A percentile compares a stretch with the other conserved stretches of the same genome.
These are phyloP conservation scores for Magnusiomyces magnusii DNA, from an alignment of 1,139 yeast species.

Conservation along the genomic window DNA sequence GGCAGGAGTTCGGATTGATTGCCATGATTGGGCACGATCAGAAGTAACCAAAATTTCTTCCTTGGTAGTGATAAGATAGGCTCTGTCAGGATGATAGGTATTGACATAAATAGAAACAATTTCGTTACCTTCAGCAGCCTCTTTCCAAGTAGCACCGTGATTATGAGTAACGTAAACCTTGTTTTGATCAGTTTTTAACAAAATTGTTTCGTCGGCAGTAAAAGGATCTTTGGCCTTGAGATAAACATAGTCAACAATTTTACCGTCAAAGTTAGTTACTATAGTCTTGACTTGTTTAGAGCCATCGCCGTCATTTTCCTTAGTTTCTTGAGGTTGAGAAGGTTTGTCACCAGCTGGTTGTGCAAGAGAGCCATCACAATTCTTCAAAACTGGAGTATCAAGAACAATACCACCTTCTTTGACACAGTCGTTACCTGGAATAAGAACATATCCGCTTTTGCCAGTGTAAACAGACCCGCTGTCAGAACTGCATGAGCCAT, in stretches of 20 bases:
- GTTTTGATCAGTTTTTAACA: constrained; percentile 49
- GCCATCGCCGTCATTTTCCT: constrained; percentile 22
- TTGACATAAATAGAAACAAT: constrained; percentile 54
- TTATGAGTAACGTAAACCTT: constrained; percentile 61
- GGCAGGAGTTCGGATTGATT: constrained; percentile 44
- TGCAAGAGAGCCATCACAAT: constrained; percentile 18
- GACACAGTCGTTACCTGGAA: constrained; percentile 47
- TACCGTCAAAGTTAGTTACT: constrained; percentile 35
- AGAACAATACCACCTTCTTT: constrained; percentile 20
- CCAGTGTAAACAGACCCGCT: constrained; percentile 29
- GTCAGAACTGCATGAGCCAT: constrained; percentile 25
- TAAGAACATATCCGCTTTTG: constrained; percentile 34
- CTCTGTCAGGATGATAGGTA: constrained; percentile 52
- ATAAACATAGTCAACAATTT: constrained; percentile 50
- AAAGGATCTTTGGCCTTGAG: constrained; percentile 38
- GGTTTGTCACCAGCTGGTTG: constrained; percentile 15
- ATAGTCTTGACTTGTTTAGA: constrained; percentile 4
- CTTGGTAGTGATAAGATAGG: constrained; percentile 50
- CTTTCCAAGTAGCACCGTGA: constrained; percentile 60
- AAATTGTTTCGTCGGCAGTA: constrained; percentile 59
- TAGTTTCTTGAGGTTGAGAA: constrained; percentile 21
- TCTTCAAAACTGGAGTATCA: constrained; percentile 20
- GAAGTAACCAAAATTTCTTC: constrained; percentile 46
- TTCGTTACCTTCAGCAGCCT: constrained; percentile 42
- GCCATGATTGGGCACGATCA: constrained; percentile 61